Evolutionary conservation across 2,329 filamentous ascomycete species (phyloP), one percentile per base, ranked within the genome.

Genomic region (Fusarium continuum): DNA sequence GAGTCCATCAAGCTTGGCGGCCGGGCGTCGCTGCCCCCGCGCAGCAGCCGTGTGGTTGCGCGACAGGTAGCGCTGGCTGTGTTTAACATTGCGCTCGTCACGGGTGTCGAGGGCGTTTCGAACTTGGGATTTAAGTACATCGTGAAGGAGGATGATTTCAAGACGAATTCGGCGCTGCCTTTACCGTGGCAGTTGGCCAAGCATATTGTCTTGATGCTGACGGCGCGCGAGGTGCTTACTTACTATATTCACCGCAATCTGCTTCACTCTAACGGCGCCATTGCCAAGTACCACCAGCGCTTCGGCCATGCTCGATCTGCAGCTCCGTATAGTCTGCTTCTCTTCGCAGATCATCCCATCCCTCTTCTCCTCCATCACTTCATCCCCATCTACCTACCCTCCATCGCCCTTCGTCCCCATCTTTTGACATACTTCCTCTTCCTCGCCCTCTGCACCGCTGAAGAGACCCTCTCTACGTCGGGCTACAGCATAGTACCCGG

Each of bases 181-280:
- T 66, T 85, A 8, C 83, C 83, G 0, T 85, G 82, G 81, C 80
- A 82, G 45, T 77, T 85, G 53, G 71, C 80, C 45, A 84, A 83
- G 65, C 82, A 86, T 60, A 70, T 82, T 39, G 61, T 72, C 46
- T 53, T 78, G 11, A 75, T 85, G 14, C 74, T 82, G 54, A 65
- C 76, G 22, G 73, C 75, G 11, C 79, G 83, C 48, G 82, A 91
- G 78, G 70, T 86, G 7, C 72, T 93, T 10, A 85, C 88, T 54
- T 97, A 96, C 74, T 83, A 87, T 68, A 82, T 92, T 65, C 92
- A 96, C 77, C 88, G 90, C 46, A 84, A 85, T 70, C 56, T 89
- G 22, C 82, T 97, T 8, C 92, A 96, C 76, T 73, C 73, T 36
- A 73, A 64, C 20, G 49, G 71, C 6, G 51, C 68, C 4, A 56